A percentile compares a stretch with the other conserved stretches of the same genome.
phyloP scores from a whole-genome alignment of 2,329 filamentous ascomycete genomes.

The Colletotrichum destructivum region DNA sequence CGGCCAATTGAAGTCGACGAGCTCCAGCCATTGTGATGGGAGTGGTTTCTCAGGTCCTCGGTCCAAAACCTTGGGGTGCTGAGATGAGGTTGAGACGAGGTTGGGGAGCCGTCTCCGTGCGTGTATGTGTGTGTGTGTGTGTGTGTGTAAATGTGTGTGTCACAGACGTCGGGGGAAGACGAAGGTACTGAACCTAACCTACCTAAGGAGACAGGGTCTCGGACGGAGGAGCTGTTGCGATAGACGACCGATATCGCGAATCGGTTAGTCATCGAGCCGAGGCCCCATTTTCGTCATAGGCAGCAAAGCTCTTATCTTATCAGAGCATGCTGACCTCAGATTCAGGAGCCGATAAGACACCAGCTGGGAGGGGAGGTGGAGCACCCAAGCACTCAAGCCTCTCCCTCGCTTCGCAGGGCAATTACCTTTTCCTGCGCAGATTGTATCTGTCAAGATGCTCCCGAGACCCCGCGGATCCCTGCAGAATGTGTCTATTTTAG shows the following conservation, averaged over 20 bases:
- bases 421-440: constrained; percentile 24
- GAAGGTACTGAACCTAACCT: neutral
- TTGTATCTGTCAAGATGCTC: constrained; percentile 33
- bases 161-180: constrained; percentile 16
- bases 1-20: constrained; percentile 31
- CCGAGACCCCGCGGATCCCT: constrained; percentile 10
- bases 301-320: constrained; percentile 36
- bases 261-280: constrained; percentile 38
- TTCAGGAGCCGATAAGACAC: constrained; percentile 1
- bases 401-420: constrained; percentile 21
- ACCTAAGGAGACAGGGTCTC: neutral
- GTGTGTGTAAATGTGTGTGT: constrained; percentile 13
- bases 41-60: neutral
- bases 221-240: constrained; percentile 31
- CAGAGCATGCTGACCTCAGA: constrained; percentile 9
- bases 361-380: neutral
- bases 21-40: constrained; percentile 28
- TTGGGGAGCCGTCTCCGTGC: neutral
- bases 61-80: constrained; percentile 23
- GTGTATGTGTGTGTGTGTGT: no score
- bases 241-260: constrained; percentile 41
- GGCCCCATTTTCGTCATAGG: neutral
- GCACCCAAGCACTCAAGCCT: neutral
- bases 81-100: constrained; percentile 35
- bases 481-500: neutral